Evolutionary conservation across 2,329 filamentous ascomycete species (phyloP), one percentile per base, ranked within the genome.

Genomic region (Ophiostoma ips): DNA sequence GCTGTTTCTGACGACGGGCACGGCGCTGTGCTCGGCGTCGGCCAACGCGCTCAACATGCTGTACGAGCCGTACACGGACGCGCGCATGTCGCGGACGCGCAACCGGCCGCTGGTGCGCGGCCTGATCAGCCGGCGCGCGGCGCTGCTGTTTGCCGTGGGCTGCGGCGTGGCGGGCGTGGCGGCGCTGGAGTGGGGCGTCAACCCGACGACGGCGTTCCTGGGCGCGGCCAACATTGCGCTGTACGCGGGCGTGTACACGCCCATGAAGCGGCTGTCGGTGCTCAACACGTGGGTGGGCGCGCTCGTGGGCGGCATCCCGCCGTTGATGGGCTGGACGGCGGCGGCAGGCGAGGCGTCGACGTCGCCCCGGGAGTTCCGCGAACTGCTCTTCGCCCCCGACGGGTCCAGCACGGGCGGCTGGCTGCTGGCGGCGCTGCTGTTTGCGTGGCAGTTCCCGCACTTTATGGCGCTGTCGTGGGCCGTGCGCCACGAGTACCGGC

Each of bases 21-120:
- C 92, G 0, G 81, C 89, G 5, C 74, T 95, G 18, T 92, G 87
- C 64, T 85, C 80, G n/a, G 87, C 89, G 40, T 87, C 84, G 52
- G 92, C 92, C 40, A 98, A 98, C 63, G 79, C 92, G 2, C 73
- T 96, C 57, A 98, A 98, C 66, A 98, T 98, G 92, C 79, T 95
- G 52, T 88, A 95, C 66, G 92, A 98, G 66, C 85, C 82, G 10
- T 74, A 81, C 53, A 89, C 89, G 61, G 92, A 98, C 64, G 87
- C 88, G 43, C 80, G 84, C 60, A 98, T 98, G 92, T 81, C 77
- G 34, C 80, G 92, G n/a, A 98, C 92, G 2, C 77, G 87, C 28
- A 95, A 95, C 58, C 71, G 92, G 5, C 92, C 92, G 0, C 72
- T 98, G 1, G 92, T 95, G 3, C 78, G 92, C 45, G 79, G 80